phyloP scores from a whole-genome alignment of 805 yeast species.

The Candida broadrunensis region DNA sequence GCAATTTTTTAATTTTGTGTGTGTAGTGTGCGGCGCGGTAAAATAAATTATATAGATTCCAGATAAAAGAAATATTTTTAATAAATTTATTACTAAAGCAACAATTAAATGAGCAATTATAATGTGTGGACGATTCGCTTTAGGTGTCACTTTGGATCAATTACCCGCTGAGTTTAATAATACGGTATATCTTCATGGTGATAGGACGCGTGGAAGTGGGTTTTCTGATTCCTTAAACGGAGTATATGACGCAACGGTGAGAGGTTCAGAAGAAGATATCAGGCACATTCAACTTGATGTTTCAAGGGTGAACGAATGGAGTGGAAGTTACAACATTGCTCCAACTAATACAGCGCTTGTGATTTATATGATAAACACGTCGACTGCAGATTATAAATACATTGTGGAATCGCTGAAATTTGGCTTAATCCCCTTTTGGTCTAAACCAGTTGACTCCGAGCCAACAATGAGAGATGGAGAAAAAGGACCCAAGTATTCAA shows the following conservation, averaged over 20 bases:
- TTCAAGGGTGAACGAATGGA: background rate
- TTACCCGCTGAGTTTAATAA: constrained; percentile 26
- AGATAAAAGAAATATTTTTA: too few species aligned
- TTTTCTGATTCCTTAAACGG: constrained; percentile 14
- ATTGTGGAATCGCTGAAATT: constrained; percentile 61
- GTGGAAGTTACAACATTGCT: constrained; percentile 53
- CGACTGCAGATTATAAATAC: constrained; percentile 12
- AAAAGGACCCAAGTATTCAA: constrained; percentile 19
- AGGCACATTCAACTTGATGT: constrained; percentile 2
- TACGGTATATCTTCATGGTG: constrained; percentile 14
- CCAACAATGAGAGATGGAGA: constrained; percentile 15
- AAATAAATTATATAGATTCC: too few species aligned
- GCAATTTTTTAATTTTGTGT: too few species aligned
- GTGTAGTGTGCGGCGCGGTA: too few species aligned
- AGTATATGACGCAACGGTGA: constrained; percentile 4
- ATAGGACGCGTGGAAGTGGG: constrained; percentile 11
- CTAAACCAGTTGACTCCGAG: constrained; percentile 38
- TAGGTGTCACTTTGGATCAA: constrained; percentile 31
- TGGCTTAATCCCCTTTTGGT: constrained; percentile 77
- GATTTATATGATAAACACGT: constrained; percentile 13
- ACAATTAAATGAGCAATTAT: too few species aligned
- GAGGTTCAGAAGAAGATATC: background rate
- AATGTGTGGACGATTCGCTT: constrained; percentile 68
- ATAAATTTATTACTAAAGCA: too few species aligned
- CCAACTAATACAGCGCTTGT: constrained; percentile 57